These are phyloP conservation scores for Ascochyta viciae-villosae DNA, from an alignment of 2,329 filamentous ascomycete genomes.

Conservation along the genomic window DNA sequence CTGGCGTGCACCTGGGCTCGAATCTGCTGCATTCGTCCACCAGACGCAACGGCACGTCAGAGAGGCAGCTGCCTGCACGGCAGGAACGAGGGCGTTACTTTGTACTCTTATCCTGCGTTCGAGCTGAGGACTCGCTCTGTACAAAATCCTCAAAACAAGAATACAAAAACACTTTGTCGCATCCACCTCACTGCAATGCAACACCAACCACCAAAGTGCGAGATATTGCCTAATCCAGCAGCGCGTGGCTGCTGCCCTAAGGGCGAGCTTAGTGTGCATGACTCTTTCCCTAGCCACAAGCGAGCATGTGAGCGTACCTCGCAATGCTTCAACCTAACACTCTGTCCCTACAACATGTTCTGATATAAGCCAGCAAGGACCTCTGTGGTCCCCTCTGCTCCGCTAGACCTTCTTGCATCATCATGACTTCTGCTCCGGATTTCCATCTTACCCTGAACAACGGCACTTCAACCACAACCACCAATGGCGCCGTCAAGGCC, in stretches of 20 bases:
- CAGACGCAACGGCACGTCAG: slow-evolving; percentile 4
- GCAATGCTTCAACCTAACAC: slow-evolving; percentile 26
- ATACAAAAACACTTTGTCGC: slow-evolving; percentile 14
- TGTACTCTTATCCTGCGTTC: slow-evolving; percentile 34
- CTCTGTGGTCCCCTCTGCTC: slow-evolving; percentile 22
- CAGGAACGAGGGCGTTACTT: slow-evolving; percentile 12
- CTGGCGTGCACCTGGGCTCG: slow-evolving; percentile 4
- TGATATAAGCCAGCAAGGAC: slow-evolving; percentile 24
- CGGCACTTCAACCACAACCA: slow-evolving; percentile 24
- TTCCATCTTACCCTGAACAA: slow-evolving; percentile 25
- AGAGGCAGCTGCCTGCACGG: background rate
- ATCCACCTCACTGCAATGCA: background rate
- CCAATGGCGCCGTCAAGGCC: slow-evolving; percentile 33
- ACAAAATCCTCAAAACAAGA: slow-evolving; percentile 37
- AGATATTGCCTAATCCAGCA: slow-evolving; percentile 36
- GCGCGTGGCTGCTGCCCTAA: slow-evolving; percentile 18
- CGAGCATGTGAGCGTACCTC: slow-evolving; percentile 12
- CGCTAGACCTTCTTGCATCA: slow-evolving; percentile 11
- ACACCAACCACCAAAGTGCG: slow-evolving; percentile 24
- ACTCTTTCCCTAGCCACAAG: slow-evolving; percentile 32
- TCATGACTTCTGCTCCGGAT: slow-evolving; percentile 26
- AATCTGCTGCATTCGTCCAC: slow-evolving; percentile 12
- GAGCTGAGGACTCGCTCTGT: slow-evolving; percentile 43
- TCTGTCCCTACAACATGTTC: slow-evolving; percentile 27
- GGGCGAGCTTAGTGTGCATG: slow-evolving; percentile 33